phyloP scores from a whole-genome alignment of 2,329 filamentous ascomycete species.

The Paecilomyces fulvus region DNA sequence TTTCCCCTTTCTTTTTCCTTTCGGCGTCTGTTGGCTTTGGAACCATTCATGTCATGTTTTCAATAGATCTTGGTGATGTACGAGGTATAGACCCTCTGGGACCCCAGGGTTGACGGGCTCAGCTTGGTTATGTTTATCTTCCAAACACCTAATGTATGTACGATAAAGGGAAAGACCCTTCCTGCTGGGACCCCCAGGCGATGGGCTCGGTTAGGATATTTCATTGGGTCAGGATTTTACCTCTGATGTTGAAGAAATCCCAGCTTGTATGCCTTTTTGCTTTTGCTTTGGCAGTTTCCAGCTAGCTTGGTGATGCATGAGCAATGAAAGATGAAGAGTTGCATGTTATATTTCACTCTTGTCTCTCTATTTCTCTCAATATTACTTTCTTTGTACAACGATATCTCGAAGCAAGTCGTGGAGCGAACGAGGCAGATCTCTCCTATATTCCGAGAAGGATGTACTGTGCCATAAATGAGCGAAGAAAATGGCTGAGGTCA shows the following conservation, averaged over 20 bases:
- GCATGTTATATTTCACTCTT: background rate
- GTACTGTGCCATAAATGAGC: background rate
- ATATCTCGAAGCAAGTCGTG: background rate
- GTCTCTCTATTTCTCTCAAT: background rate
- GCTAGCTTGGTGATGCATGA: background rate
- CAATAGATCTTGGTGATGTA: conserved; percentile 24
- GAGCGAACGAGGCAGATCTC: background rate
- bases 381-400: background rate
- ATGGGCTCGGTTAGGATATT: background rate
- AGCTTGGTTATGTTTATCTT: background rate
- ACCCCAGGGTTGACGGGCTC: conserved; percentile 5
- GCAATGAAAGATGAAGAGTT: background rate
- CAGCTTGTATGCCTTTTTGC: background rate
- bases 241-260: background rate
- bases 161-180: background rate
- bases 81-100: conserved; percentile 17
- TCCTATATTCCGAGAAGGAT: background rate
- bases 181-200: background rate
- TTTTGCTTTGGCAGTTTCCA: background rate
- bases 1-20: background rate
- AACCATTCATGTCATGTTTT: conserved; percentile 16
- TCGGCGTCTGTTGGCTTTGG: background rate
- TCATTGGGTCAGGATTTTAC: background rate
- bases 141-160: background rate
- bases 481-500: background rate